phyloP scores from a whole-genome alignment of 768 basidiomycete genomes.

The Naganishia vishniacii region DNA sequence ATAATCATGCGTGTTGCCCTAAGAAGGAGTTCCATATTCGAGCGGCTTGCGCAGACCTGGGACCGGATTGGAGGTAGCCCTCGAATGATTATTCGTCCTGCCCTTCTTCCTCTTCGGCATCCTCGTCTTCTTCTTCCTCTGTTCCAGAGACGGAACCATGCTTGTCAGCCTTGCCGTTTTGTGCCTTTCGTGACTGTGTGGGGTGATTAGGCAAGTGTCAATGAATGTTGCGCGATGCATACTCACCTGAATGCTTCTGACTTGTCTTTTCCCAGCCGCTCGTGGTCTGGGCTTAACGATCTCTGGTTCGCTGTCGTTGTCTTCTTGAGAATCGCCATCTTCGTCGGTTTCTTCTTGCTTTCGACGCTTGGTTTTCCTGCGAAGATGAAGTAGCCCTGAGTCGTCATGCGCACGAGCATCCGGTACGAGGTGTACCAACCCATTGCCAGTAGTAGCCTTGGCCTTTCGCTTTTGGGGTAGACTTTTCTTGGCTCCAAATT shows the following conservation, averaged over 20 bases:
- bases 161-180: slow-evolving; percentile 24
- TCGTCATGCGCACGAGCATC: not conserved
- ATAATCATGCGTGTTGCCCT: too few species aligned
- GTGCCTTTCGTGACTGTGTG: not conserved
- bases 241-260: slow-evolving; percentile 10
- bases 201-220: not conserved
- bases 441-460: not conserved
- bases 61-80: too few species aligned
- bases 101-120: slow-evolving; percentile 17
- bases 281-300: slow-evolving; percentile 14
- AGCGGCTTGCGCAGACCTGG: too few species aligned
- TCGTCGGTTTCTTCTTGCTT: slow-evolving; percentile 5
- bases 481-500: not conserved
- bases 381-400: not conserved
- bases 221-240: not conserved
- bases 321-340: not conserved
- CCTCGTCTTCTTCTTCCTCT: slow-evolving; percentile 32
- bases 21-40: too few species aligned
- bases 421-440: not conserved
- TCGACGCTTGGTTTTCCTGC: slow-evolving; percentile 9
- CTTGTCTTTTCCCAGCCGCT: slow-evolving; percentile 14
- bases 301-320: slow-evolving; percentile 7
- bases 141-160: slow-evolving; percentile 18
- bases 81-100: too few species aligned
- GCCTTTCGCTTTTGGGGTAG: slow-evolving; percentile 7